A percentile compares a stretch with the other conserved stretches of the same genome.
These are phyloP conservation scores for Venturia pyrina DNA, from an alignment of 2,329 filamentous ascomycete species.

Conservation along the genomic window DNA sequence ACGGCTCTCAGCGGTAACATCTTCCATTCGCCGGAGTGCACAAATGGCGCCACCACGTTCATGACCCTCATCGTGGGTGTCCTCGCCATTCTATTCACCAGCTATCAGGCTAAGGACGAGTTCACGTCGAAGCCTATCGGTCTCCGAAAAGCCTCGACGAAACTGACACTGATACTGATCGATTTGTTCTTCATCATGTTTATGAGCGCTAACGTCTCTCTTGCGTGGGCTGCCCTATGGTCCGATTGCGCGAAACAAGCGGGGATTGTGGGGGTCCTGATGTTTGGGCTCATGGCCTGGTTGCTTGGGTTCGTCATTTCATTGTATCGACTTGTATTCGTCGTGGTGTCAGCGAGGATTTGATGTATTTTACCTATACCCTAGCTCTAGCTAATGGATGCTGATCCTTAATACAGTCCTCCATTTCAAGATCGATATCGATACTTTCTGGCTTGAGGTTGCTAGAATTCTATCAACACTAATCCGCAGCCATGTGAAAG, in stretches of 20 bases:
- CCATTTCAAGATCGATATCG: no score
- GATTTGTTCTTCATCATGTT: constrained; percentile 97
- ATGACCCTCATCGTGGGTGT: constrained; percentile 86
- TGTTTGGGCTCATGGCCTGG: constrained; percentile 82
- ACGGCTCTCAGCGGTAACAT: constrained; percentile 71
- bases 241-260: constrained; percentile 54
- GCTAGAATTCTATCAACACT: no score
- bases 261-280: constrained; percentile 65
- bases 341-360: no score
- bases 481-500: no score
- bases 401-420: no score
- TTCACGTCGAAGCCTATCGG: constrained; percentile 91
- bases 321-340: neutral
- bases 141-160: constrained; percentile 70
- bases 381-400: no score
- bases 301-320: constrained; percentile 71
- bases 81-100: constrained; percentile 78
- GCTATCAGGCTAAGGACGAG: constrained; percentile 94
- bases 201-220: constrained; percentile 81
- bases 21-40: constrained; percentile 40
- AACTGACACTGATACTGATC: constrained; percentile 79
- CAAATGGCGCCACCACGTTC: constrained; percentile 54
- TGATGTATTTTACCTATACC: no score
- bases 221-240: constrained; percentile 76
- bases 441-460: no score